Evolutionary conservation across 495 filamentous ascomycete species (phyloP), one percentile per base, ranked within the genome.

Genomic region (Penicillium arizonense): DNA sequence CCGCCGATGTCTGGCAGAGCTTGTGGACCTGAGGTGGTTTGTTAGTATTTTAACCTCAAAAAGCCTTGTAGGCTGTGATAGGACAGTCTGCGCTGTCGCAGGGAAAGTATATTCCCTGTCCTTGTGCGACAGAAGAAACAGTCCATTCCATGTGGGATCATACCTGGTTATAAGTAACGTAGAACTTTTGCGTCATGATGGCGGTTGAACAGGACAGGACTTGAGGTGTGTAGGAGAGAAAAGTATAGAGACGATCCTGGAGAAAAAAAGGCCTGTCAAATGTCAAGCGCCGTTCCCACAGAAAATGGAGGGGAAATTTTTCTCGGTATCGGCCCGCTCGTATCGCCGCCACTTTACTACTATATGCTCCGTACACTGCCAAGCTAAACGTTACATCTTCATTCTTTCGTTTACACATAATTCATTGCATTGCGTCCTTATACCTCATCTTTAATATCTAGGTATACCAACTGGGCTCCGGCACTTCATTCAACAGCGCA

Each of bases 151-250:
- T 20, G 12, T 33, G 23, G 20, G 50, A 46, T 49, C 81, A 69
- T 78, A 92, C 90, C 85, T 96, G 82, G 70, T 96, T 97, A 70
- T 97, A 97, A 52, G 91, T 95, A 68, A 96, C 86, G 73, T 96
- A 97, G 63, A 91, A 70, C 68, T 96, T 96, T 70, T 93, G 80
- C 46, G 90, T 82, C 88, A 96, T 96, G 7, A 67, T 85, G 72
- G 50, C 52, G 54, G 44, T 33, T 49, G 36, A 28, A 13, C 18
- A 28, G 11, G 35, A 47, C 18, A 23, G n/a, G 53, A 28, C 18
- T 47, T 26, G 42, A 45, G 53, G 38, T 10, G 35, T 39, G 28
- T 18, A 23, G 20, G 10, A 3, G 20, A 37, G 18, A 37, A 24
- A 26, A 28, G 26, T 9, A 32, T 20, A 32, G 13, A 24, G 38